A percentile compares a stretch with the other conserved stretches of the same genome.
Conservation (phyloP, 768 basidiomycete genomes). For the Tricholoma terreum region DNA sequence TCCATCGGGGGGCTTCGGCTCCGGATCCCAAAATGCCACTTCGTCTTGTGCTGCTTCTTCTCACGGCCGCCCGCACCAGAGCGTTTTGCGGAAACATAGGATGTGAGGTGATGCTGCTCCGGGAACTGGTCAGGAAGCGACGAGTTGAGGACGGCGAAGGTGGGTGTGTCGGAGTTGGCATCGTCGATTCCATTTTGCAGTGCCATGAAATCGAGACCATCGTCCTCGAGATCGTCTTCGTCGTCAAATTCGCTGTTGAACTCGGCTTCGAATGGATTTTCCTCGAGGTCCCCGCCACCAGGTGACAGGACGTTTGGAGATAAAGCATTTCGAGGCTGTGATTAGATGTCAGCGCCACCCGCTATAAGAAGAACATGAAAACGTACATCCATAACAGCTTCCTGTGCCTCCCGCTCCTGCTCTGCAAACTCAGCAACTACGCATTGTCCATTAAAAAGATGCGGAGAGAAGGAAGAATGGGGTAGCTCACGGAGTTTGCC, state of each 20-base stretch:
- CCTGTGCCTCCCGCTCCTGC: conserved; percentile 78
- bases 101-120: conserved; percentile 65
- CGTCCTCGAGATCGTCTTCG: conserved; percentile 33
- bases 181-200: conserved; percentile 17
- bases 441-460: conserved; percentile 3
- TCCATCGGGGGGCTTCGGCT: conserved; percentile 96
- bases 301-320: conserved; percentile 71
- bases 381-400: conserved; percentile 79
- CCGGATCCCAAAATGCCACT: conserved; percentile 98
- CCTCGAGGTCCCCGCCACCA: conserved; percentile 56
- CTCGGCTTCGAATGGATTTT: conserved; percentile 79
- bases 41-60: conserved; percentile 74
- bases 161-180: conserved; percentile 45
- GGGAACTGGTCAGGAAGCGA: conserved; percentile 68
- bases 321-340: conserved; percentile 64
- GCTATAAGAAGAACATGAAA: background rate
- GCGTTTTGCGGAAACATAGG: conserved; percentile 58
- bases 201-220: conserved; percentile 33
- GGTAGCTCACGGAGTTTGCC: conserved; percentile 75
- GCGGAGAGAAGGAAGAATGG: background rate
- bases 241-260: conserved; percentile 63
- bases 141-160: conserved; percentile 87
- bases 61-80: conserved; percentile 40
- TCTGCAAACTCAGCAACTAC: conserved; percentile 77
- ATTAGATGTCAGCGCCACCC: conserved; percentile 9